Conservation (phyloP, 495 filamentous ascomycete species). For the Penicillium flavigenum region DNA sequence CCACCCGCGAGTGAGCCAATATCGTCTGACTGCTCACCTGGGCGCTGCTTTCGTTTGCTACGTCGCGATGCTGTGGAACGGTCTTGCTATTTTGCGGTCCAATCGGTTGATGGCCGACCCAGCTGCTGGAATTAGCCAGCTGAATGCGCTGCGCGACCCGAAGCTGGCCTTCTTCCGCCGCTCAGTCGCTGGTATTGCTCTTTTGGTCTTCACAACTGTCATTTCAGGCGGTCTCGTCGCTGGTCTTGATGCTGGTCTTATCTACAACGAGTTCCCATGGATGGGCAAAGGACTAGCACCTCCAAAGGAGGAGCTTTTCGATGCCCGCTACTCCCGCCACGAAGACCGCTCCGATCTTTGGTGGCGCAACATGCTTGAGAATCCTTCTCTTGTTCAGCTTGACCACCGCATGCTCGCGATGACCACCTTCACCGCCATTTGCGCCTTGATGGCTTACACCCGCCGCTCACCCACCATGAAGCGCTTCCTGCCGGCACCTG, state of each 20-base stretch:
- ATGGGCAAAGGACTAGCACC: slow-evolving; percentile 86
- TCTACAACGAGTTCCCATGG: slow-evolving; percentile 96
- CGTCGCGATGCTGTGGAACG: slow-evolving; percentile 89
- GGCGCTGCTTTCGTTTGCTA: slow-evolving; percentile 90
- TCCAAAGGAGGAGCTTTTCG: slow-evolving; percentile 77
- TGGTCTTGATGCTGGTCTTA: slow-evolving; percentile 90
- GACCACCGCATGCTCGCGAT: slow-evolving; percentile 92
- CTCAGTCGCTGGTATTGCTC: slow-evolving; percentile 67
- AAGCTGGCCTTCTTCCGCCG: slow-evolving; percentile 68
- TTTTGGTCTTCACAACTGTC: slow-evolving; percentile 81
- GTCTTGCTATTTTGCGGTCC: slow-evolving; percentile 77
- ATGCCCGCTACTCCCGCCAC: slow-evolving; percentile 78
- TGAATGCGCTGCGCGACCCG: slow-evolving; percentile 62
- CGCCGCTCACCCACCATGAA: slow-evolving; percentile 61
- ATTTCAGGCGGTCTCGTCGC: slow-evolving; percentile 94
- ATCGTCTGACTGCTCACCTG: slow-evolving; percentile 85
- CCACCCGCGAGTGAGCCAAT: slow-evolving; percentile 91
- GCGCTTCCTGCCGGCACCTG: slow-evolving; percentile 61
- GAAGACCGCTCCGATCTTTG: slow-evolving; percentile 75
- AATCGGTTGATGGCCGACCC: slow-evolving; percentile 66
- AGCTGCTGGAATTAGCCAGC: slow-evolving; percentile 49
- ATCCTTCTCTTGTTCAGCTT: slow-evolving; percentile 89
- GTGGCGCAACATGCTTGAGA: slow-evolving; percentile 97
- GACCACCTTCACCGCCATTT: slow-evolving; percentile 79
- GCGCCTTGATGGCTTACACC: slow-evolving; percentile 74